phyloP scores from a whole-genome alignment of 2,329 filamentous ascomycete genomes.

The Incumbomyces lentus region DNA sequence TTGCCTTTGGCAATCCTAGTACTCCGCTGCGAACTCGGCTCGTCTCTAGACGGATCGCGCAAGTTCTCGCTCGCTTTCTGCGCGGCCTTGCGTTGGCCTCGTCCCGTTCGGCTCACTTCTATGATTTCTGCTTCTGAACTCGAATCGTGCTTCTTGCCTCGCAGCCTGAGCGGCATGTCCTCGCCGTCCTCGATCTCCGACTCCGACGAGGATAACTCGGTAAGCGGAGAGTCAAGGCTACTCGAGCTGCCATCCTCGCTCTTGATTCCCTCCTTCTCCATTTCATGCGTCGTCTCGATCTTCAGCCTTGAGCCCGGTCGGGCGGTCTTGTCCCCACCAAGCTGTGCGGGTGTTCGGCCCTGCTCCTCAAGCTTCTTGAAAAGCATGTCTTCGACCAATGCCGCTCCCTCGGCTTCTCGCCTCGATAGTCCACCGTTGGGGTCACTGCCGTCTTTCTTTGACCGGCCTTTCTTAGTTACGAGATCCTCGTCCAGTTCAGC shows the following conservation, averaged over 20 bases:
- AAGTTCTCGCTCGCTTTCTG: constrained; percentile 3
- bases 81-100: neutral
- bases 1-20: neutral
- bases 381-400: constrained; percentile 41
- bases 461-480: constrained; percentile 10
- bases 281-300: neutral
- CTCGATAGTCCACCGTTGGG: constrained; percentile 19
- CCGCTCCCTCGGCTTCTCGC: constrained; percentile 39
- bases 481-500: constrained; percentile 1
- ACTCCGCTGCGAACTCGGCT: neutral
- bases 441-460: constrained; percentile 10
- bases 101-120: neutral
- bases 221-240: neutral
- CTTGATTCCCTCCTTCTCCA: neutral
- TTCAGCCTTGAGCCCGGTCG: neutral
- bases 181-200: neutral
- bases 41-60: neutral
- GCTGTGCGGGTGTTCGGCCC: neutral
- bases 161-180: neutral
- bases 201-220: neutral
- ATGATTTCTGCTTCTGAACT: neutral
- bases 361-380: constrained; percentile 29
- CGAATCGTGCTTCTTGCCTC: neutral
- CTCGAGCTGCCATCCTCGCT: neutral
- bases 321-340: neutral